These are phyloP conservation scores for Boletus insuetus DNA, from an alignment of 768 basidiomycete genomes.

Conservation along the genomic window DNA sequence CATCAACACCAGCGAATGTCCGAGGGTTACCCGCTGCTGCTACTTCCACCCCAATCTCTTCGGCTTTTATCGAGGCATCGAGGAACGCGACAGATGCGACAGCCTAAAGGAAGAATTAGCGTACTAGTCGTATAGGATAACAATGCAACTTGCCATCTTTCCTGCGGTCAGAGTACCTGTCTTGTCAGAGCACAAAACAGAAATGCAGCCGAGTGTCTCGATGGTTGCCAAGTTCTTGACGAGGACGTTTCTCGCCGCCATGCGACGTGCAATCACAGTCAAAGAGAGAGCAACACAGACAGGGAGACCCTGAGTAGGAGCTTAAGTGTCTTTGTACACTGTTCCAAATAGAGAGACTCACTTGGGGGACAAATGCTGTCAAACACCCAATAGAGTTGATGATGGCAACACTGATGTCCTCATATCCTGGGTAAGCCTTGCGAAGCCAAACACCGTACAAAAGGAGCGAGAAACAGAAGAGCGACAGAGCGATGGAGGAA, in stretches of 20 bases:
- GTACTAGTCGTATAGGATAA: not conserved
- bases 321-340: not conserved
- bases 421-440: slow-evolving; percentile 32
- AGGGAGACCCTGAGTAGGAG: slow-evolving; percentile 32
- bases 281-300: slow-evolving; percentile 50
- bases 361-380: slow-evolving; percentile 43
- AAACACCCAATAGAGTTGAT: slow-evolving; percentile 39
- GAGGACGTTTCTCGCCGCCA: slow-evolving; percentile 45
- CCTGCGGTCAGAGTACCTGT: slow-evolving; percentile 51
- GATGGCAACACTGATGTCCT: slow-evolving; percentile 35
- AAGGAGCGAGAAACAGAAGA: slow-evolving; percentile 41
- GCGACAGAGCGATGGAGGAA: slow-evolving; percentile 38
- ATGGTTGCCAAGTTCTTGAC: slow-evolving; percentile 54
- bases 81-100: slow-evolving; percentile 42
- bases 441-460: slow-evolving; percentile 44
- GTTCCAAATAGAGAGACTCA: not conserved
- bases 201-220: slow-evolving; percentile 52
- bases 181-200: slow-evolving; percentile 55
- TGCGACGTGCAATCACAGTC: slow-evolving; percentile 47
- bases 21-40: slow-evolving; percentile 6
- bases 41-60: slow-evolving; percentile 19
- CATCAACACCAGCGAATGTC: slow-evolving; percentile 25
- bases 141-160: slow-evolving; percentile 38
- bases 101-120: slow-evolving; percentile 24
- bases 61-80: slow-evolving; percentile 21